Conservation (phyloP, 2,329 filamentous ascomycete species). For the Penicillium rolfsii region DNA sequence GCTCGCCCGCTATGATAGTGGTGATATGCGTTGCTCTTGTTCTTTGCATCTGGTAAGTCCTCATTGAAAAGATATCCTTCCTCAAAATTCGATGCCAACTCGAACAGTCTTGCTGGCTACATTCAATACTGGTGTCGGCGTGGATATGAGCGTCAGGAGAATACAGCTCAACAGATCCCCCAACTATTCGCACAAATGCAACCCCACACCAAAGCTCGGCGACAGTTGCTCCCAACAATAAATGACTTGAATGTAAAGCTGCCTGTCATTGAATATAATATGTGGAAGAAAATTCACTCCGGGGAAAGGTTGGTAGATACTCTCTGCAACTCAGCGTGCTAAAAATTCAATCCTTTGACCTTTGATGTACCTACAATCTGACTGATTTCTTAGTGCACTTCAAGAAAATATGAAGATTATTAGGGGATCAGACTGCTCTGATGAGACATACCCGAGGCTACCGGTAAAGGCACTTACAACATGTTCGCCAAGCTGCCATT, state of each 20-base stretch:
- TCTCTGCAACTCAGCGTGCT: no score
- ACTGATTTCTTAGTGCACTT: no score
- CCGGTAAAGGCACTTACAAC: no score
- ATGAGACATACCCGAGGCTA: no score
- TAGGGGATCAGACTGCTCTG: no score
- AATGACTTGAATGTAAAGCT: not conserved
- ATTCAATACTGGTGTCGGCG: not conserved
- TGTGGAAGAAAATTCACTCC: not conserved
- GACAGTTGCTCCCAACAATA: not conserved
- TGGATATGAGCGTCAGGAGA: not conserved
- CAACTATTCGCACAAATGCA: not conserved
- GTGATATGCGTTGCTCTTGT: not conserved
- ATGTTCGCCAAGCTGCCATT: no score
- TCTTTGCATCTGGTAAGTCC: not conserved
- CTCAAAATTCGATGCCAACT: not conserved
- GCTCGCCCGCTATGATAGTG: not conserved
- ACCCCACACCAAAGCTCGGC: not conserved
- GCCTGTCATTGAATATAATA: not conserved
- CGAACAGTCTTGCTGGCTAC: not conserved
- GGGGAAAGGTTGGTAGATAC: not conserved
- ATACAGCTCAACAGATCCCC: not conserved
- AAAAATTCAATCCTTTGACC: no score
- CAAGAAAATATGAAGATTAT: no score
- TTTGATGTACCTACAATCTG: no score
- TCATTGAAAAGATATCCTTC: not conserved